A percentile compares a stretch with the other conserved stretches of the same genome.
phyloP scores from a whole-genome alignment of 2,329 filamentous ascomycete species.

The Pseudogymnoascus sp. region DNA sequence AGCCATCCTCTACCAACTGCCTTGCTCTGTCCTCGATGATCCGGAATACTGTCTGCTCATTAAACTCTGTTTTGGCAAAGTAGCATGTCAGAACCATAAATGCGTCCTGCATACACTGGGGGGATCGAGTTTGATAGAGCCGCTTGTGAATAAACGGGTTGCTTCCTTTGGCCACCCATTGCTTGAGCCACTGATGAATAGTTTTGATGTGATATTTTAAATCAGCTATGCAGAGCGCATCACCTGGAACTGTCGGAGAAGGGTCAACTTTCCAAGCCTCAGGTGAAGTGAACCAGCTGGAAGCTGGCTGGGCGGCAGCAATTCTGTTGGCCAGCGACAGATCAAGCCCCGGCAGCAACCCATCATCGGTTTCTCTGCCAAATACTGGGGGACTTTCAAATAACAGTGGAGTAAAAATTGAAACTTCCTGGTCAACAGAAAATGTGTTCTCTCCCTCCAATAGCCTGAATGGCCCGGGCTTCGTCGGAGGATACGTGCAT shows the following conservation, averaged over 20 bases:
- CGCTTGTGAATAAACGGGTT: constrained; percentile 25
- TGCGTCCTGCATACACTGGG: constrained; percentile 24
- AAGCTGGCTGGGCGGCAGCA: background rate
- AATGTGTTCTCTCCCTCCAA: background rate
- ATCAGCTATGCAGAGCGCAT: background rate
- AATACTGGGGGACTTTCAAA: background rate
- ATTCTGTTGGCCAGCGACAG: background rate
- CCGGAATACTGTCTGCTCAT: constrained; percentile 21
- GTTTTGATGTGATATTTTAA: constrained; percentile 25
- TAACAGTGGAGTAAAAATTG: background rate
- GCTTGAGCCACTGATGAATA: constrained; percentile 18
- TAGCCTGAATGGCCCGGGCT: constrained; percentile 2
- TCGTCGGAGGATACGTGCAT: constrained; percentile 14
- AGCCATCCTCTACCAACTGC: constrained; percentile 12
- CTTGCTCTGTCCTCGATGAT: constrained; percentile 21
- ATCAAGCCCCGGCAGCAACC: background rate
- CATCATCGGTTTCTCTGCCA: background rate
- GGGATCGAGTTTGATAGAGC: constrained; percentile 23
- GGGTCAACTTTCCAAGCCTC: constrained; percentile 17
- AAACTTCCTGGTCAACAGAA: background rate
- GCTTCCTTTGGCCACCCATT: constrained; percentile 23
- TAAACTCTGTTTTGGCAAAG: constrained; percentile 21
- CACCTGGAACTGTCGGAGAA: constrained; percentile 6
- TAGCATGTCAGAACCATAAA: constrained; percentile 25
- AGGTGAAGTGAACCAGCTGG: constrained; percentile 11